Conservation (phyloP, 495 filamentous ascomycete genomes). For the Gamarada debralockiae region DNA sequence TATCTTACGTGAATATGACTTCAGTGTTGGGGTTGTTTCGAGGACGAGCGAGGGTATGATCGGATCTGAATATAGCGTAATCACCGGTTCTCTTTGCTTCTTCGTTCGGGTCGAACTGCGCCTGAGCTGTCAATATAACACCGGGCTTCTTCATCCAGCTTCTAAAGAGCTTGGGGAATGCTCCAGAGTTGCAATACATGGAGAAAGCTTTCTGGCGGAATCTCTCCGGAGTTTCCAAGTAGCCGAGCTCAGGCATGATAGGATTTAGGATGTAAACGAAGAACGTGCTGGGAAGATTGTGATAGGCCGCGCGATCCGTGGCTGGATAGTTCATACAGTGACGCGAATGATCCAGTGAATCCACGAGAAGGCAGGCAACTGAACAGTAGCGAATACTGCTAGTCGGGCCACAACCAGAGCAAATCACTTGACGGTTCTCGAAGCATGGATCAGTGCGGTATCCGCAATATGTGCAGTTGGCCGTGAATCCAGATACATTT, state of each 20-base stretch:
- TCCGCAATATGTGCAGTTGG: not conserved
- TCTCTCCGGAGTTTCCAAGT: slow-evolving; percentile 4
- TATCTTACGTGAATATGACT: slow-evolving; percentile 9
- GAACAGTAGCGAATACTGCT: slow-evolving; percentile 12
- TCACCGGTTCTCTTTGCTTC: slow-evolving; percentile 8
- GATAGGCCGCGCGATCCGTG: not conserved
- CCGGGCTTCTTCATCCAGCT: slow-evolving; percentile 2
- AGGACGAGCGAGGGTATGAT: not conserved
- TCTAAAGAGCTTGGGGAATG: not conserved
- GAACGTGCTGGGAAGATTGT: not conserved
- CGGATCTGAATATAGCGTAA: slow-evolving; percentile 18
- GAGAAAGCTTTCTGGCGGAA: slow-evolving; percentile 16
- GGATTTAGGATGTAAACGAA: not conserved
- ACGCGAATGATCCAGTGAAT: slow-evolving; percentile 6
- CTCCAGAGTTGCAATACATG: slow-evolving; percentile 9
- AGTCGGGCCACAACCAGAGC: slow-evolving; percentile 14
- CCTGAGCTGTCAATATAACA: not conserved
- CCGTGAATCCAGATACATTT: not conserved
- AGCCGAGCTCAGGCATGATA: not conserved
- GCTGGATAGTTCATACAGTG: slow-evolving; percentile 4
- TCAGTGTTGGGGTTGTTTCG: not conserved
- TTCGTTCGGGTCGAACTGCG: not conserved
- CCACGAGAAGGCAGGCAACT: slow-evolving; percentile 11
- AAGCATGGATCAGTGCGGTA: not conserved
- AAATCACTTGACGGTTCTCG: slow-evolving; percentile 1